Conservation (phyloP, 257 asterid species). For the Datura wrightii region DNA sequence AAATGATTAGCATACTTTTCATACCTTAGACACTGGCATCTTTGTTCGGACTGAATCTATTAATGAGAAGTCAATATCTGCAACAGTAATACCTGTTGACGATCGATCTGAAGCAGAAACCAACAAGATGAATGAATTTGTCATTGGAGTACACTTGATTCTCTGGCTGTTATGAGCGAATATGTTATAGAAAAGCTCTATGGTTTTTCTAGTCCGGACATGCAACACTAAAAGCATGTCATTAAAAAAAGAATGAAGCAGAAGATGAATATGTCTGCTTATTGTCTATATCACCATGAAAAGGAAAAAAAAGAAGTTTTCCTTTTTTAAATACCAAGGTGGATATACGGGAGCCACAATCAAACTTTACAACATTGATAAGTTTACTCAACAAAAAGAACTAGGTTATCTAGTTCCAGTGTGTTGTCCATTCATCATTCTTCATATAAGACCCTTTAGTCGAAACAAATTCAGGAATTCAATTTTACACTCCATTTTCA, state of each 20-base stretch:
- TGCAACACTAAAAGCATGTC: conserved; percentile 19
- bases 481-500: background rate
- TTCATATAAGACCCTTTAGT: background rate
- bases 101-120: conserved; percentile 57
- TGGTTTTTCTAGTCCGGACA: background rate
- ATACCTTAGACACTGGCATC: conserved; percentile 76
- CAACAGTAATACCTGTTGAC: conserved; percentile 83
- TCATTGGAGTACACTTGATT: background rate
- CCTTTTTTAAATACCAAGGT: background rate
- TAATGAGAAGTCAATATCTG: conserved; percentile 77
- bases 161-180: background rate
- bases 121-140: background rate
- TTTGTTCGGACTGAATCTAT: conserved; percentile 75
- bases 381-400: background rate
- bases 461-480: background rate
- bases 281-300: background rate
- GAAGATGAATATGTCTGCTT: background rate
- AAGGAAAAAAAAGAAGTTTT: background rate
- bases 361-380: background rate
- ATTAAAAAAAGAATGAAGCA: background rate
- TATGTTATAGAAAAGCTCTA: background rate
- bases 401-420: background rate
- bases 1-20: background rate
- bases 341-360: background rate
- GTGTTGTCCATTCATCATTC: background rate